Evolutionary conservation across 2,329 filamentous ascomycete genomes (phyloP), one percentile per base, ranked within the genome.

Genomic region (Neopestalotiopsis sp.): DNA sequence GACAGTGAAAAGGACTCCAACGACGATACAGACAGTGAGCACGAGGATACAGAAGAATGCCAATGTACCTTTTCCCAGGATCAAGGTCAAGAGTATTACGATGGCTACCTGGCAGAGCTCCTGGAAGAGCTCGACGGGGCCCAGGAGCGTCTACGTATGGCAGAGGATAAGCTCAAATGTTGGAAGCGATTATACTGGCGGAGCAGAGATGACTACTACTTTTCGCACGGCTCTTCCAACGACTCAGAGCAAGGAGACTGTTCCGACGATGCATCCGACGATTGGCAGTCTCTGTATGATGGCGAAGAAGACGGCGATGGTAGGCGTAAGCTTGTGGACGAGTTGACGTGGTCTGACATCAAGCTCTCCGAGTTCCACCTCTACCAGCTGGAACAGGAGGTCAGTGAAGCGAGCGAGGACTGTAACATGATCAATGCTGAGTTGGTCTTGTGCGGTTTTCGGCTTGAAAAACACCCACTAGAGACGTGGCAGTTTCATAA

Each of bases 401-500:
- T 66, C 28, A 28, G 17, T n/a, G 42, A 56, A 17, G 63, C 42
- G 14, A 56, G 6, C 10, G 63, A 66, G 28, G 49, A 66, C 30
- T 24, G 20, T 38, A 4, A 10, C 42, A 58, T 56, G 45, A 49
- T 38, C 10, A 24, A 66, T 12, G 24, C 63, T 9, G 63, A 66
- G 45, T 14, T 66, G 20, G 10, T 38, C 24, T 17, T 66, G 17
- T 66, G 63, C 32, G 57, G 4, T 20, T 20, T 66, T 10, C 13
- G 40, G 10, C n/a, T 40, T 12, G 63, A 57, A 2, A n/a, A 28
- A 3, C 24, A 57, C 17, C 42, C 45, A 6, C 49, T 45, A 13
- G 10, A 66, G 45, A 38, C 28, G 24, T 66, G 63, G 63, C 24
- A 42, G 4, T 66, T 66, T 66, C 45, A 66, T 40, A 13, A 58